These are phyloP conservation scores for Pleurotus djamor DNA, from an alignment of 768 basidiomycete species.

Conservation along the genomic window DNA sequence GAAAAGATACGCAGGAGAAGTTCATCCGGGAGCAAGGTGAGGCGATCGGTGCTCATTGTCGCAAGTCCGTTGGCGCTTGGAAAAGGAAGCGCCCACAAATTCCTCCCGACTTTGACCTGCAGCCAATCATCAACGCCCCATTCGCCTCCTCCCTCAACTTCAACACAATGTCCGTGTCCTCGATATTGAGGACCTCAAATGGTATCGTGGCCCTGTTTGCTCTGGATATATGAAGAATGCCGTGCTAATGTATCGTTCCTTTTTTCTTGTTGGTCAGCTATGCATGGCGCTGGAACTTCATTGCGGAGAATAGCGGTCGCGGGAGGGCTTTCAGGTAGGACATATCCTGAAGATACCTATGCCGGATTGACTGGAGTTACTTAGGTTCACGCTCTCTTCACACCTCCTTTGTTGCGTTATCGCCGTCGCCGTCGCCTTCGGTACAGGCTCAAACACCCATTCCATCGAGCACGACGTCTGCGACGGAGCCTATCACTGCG, in stretches of 20 bases:
- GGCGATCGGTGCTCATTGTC: neutral
- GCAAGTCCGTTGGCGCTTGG: neutral
- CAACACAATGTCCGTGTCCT: constrained; percentile 4
- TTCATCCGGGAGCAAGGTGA: neutral
- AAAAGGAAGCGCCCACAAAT: neutral
- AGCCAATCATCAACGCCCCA: neutral
- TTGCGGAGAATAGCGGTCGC: neutral
- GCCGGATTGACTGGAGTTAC: neutral
- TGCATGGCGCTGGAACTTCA: neutral
- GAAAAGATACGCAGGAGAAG: neutral
- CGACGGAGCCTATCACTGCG: constrained; percentile 60
- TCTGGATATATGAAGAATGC: neutral
- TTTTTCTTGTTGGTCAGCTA: neutral
- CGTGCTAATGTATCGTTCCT: neutral
- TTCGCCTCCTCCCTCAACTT: neutral
- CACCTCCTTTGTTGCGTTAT: neutral
- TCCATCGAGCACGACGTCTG: constrained; percentile 38
- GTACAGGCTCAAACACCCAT: constrained; percentile 18
- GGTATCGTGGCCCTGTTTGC: neutral
- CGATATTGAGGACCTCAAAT: constrained; percentile 7
- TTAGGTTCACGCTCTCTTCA: neutral
- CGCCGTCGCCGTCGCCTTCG: neutral
- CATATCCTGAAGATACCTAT: neutral
- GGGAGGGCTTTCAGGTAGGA: neutral
- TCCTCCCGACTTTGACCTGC: constrained; percentile 1